These are phyloP conservation scores for Schwanniomyces occidentalis DNA, from an alignment of 805 yeast genomes.

Conservation along the genomic window DNA sequence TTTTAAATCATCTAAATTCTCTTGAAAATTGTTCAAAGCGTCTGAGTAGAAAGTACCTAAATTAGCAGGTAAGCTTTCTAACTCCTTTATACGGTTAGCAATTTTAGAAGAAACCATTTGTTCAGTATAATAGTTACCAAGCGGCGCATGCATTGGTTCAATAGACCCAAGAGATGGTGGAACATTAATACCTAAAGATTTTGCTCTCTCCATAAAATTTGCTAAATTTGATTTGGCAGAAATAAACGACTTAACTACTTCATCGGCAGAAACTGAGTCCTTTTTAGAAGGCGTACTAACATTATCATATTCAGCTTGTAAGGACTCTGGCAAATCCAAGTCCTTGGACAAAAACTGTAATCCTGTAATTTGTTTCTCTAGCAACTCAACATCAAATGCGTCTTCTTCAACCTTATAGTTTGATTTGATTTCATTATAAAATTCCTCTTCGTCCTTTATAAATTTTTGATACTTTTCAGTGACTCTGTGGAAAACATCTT, in stretches of 20 bases:
- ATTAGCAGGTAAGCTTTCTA: conserved; percentile 69
- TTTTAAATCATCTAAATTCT: conserved; percentile 52
- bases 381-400: conserved; percentile 41
- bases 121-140: conserved; percentile 56
- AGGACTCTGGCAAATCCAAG: conserved; percentile 57
- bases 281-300: conserved; percentile 2
- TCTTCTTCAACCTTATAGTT: conserved; percentile 13
- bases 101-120: conserved; percentile 53
- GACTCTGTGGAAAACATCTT: conserved; percentile 27
- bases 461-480: conserved; percentile 25
- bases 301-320: conserved; percentile 40
- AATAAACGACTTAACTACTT: conserved; percentile 7
- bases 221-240: conserved; percentile 3
- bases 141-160: conserved; percentile 38
- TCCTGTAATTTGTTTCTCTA: conserved; percentile 61
- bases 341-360: conserved; percentile 67
- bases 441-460: conserved; percentile 19
- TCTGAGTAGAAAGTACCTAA: conserved; percentile 55
- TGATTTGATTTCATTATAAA: conserved; percentile 18
- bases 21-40: conserved; percentile 27
- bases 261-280: conserved; percentile 3
- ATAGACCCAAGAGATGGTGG: conserved; percentile 21
- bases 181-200: conserved; percentile 37
- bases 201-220: conserved; percentile 36
- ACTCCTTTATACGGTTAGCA: conserved; percentile 54